Evolutionary conservation across 2,329 filamentous ascomycete species (phyloP).

Genomic region (Dendryphion nanum): DNA sequence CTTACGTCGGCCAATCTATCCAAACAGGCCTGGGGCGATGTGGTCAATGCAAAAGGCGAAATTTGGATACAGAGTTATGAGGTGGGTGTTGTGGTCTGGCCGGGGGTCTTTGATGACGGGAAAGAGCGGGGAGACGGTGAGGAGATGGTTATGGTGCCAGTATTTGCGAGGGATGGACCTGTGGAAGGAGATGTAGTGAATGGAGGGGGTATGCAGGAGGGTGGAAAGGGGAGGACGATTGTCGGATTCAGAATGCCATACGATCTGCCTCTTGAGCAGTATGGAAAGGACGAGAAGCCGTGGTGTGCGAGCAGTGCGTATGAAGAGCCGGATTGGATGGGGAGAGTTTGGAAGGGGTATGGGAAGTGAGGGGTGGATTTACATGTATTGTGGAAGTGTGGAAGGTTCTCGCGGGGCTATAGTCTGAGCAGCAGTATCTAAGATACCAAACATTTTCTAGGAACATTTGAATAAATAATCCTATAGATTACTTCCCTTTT

Average conservation of each 20-base stretch:
- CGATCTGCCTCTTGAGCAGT: constrained; percentile 68
- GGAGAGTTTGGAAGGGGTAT: constrained; percentile 39
- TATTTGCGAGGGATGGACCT: constrained; percentile 60
- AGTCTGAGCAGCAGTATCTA: no score
- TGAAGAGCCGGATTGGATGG: constrained; percentile 61
- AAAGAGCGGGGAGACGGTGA: constrained; percentile 17
- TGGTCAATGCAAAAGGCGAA: constrained; percentile 55
- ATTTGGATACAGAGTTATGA: constrained; percentile 78
- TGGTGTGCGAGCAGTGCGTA: constrained; percentile 71
- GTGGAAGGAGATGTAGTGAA: background rate
- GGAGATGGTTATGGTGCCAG: constrained; percentile 59
- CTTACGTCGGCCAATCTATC: constrained; percentile 90
- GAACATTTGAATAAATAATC: no score
- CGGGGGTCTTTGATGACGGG: constrained; percentile 47
- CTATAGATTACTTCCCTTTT: no score
- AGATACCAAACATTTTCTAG: no score
- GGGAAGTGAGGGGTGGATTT: no score
- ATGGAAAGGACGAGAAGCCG: constrained; percentile 63
- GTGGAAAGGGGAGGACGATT: constrained; percentile 25
- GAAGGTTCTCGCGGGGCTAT: no score
- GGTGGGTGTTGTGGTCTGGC: constrained; percentile 81
- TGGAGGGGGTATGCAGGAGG: background rate
- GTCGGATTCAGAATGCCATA: constrained; percentile 83
- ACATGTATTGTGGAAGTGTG: no score
- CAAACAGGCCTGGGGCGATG: constrained; percentile 83